Percentiles rank a stretch among this genome's conserved stretches.
These are phyloP conservation scores for Tremella fuciformis DNA, from an alignment of 768 basidiomycete genomes.

Conservation along the genomic window DNA sequence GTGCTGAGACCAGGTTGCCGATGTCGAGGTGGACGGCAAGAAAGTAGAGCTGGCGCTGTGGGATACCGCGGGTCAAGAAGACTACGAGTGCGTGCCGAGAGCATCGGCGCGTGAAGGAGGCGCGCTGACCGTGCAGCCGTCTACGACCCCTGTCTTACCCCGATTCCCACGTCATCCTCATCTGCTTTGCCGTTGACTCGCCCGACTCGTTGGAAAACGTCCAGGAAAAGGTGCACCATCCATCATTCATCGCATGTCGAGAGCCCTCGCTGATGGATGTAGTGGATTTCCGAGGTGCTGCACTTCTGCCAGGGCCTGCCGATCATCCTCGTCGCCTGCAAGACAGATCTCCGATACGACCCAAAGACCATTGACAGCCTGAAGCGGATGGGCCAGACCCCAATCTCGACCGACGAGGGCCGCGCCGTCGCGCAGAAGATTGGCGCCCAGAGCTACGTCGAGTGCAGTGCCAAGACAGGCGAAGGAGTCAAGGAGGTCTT, in stretches of 20 bases:
- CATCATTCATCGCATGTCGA: too few relatives aligned
- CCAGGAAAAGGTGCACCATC: conserved; percentile 84
- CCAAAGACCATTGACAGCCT: conserved; percentile 89
- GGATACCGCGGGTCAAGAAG: conserved; percentile 99
- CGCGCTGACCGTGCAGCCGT: conserved; percentile 55
- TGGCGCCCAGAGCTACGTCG: conserved; percentile 90
- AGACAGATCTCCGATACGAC: conserved; percentile 96
- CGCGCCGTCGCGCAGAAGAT: conserved; percentile 96
- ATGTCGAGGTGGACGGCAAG: conserved; percentile 97
- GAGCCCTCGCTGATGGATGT: not conserved
- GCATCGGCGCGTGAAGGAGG: not conserved
- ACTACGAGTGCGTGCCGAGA: conserved; percentile 66
- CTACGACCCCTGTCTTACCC: conserved; percentile 96
- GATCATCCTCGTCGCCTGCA: conserved; percentile 96
- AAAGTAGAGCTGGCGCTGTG: conserved; percentile 97
- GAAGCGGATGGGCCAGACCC: conserved; percentile 87
- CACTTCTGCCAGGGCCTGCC: conserved; percentile 94
- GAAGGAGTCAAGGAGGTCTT: conserved; percentile 98
- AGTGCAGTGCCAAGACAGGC: conserved; percentile 93
- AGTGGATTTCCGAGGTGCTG: conserved; percentile 99
- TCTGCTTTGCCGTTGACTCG: conserved; percentile 97
- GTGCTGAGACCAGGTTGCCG: conserved; percentile 56
- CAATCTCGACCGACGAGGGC: conserved; percentile 69
- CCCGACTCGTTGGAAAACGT: conserved; percentile 99
- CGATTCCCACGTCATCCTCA: conserved; percentile 99